A percentile compares a stretch with the other conserved stretches of the same genome.
Evolutionary conservation across 2,329 filamentous ascomycete genomes (phyloP).

Genomic region (Fusarium mangiferae): DNA sequence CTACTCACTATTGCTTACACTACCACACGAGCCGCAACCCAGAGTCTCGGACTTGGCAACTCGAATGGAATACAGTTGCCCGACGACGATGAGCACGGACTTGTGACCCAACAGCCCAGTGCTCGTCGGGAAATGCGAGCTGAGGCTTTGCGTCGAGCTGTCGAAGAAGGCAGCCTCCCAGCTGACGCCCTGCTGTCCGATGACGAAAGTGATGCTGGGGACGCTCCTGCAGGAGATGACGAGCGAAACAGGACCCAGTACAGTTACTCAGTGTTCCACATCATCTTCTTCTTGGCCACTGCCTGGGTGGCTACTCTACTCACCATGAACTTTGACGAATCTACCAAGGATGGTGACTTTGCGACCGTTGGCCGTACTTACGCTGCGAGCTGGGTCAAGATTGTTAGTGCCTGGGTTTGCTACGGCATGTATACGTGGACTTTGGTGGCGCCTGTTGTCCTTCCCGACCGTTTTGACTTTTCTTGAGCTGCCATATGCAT

Average conservation of each 20-base stretch:
- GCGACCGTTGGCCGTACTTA: slow-evolving; percentile 94
- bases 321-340: slow-evolving; percentile 75
- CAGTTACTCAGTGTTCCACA: slow-evolving; percentile 94
- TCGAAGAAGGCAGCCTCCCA: slow-evolving; percentile 91
- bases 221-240: slow-evolving; percentile 79
- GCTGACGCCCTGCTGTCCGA: slow-evolving; percentile 87
- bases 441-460: slow-evolving; percentile 82
- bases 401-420: slow-evolving; percentile 96
- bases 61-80: slow-evolving; percentile 63
- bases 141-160: slow-evolving; percentile 88
- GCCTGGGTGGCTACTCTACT: slow-evolving; percentile 95
- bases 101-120: slow-evolving; percentile 86
- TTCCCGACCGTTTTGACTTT: slow-evolving; percentile 87
- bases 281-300: slow-evolving; percentile 97
- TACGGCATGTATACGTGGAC: slow-evolving; percentile 96
- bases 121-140: slow-evolving; percentile 90
- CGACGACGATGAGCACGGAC: slow-evolving; percentile 84
- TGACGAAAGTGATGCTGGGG: slow-evolving; percentile 72
- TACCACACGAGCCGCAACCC: slow-evolving; percentile 93
- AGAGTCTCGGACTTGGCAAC: slow-evolving; percentile 77
- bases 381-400: slow-evolving; percentile 99
- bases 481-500: slow-evolving; percentile 42
- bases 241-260: slow-evolving; percentile 92
- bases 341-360: slow-evolving; percentile 76
- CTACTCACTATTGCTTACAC: slow-evolving; percentile 98